Conservation (phyloP, 1,139 yeast genomes). For the Candida frijolesensis region DNA sequence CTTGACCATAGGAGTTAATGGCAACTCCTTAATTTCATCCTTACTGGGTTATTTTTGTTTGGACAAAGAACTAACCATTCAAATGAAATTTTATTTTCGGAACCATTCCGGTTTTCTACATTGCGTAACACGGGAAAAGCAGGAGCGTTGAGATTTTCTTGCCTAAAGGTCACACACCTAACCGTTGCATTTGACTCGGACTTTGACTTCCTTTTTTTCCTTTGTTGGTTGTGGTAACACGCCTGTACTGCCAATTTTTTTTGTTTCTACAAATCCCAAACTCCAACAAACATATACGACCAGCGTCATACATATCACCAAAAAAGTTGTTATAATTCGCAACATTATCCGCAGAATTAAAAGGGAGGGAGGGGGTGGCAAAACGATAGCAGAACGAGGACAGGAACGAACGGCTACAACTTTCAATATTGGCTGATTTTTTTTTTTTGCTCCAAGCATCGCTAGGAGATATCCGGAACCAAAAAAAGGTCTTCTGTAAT, state of each 20-base stretch:
- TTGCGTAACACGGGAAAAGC: neutral
- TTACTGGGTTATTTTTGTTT: neutral
- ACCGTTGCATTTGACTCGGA: neutral
- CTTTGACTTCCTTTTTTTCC: neutral
- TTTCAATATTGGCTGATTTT: conserved; percentile 1
- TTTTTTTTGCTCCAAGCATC: neutral
- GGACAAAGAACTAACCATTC: neutral
- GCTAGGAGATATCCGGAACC: neutral
- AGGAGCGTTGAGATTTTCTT: neutral
- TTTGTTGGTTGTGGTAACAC: neutral
- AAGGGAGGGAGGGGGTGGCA: neutral
- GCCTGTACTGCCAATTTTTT: no score
- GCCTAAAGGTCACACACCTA: no score
- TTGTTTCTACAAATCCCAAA: no score
- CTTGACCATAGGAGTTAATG: neutral
- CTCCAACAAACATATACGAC: neutral
- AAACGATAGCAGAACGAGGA: neutral
- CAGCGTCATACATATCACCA: neutral
- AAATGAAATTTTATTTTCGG: neutral
- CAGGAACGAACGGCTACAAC: neutral
- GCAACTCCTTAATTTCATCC: neutral
- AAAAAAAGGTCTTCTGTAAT: neutral
- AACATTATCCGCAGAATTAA: neutral
- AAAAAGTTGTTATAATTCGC: neutral
- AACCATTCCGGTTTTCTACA: neutral